Evolutionary conservation across 1,284 basidiomycete species (phyloP), one percentile per base, ranked within the genome.

Genomic region (Microbotryum violaceum): DNA sequence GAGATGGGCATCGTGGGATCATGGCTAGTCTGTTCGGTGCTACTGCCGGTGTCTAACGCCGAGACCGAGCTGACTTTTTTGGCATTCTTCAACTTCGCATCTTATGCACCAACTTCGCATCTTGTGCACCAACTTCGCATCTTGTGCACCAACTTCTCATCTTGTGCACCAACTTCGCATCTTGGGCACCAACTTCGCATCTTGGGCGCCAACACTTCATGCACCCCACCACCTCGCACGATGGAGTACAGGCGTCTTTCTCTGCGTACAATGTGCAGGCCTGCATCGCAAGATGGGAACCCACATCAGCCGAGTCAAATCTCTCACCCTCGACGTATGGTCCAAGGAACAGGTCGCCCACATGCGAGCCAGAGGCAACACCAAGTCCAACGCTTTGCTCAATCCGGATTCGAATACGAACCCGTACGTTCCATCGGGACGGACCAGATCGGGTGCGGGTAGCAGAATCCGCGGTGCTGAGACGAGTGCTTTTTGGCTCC

Each of bases 271-370:
- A 56, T 76, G 75, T 56, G 75, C 75, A 0, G 70, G 70, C 23
- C 72, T 76, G 44, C 75, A 76, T 54, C 70, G 75, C 37, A 74
- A 75, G 63, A 70, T 77, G 68, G 74, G 74, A 10, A 72, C 72
- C 2, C 75, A 75, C 60, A 70, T 76, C 57, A 70, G 68, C 25
- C 75, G 76, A 58, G 72, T 77, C 57, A 75, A 74, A 56, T 74
- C 73, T n/a, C 45, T 77, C 44, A 73, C 74, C 8, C 67, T 75
- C 53, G 75, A 76, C 58, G 72, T 70, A 0, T 76, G 75, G 75
- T 70, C 74, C 0, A 68, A 69, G 33, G 75, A 75, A 27, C 74
- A 76, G 61, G 74, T 75, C 45, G 73, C 75, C 64, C 65, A 65
- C 50, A 76, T 77, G 74, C 66, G 70, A 23, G 64, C 61, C 10